Conservation (phyloP, 371 early-diverging fungal genomes). For the Rhizomucor miehei region DNA sequence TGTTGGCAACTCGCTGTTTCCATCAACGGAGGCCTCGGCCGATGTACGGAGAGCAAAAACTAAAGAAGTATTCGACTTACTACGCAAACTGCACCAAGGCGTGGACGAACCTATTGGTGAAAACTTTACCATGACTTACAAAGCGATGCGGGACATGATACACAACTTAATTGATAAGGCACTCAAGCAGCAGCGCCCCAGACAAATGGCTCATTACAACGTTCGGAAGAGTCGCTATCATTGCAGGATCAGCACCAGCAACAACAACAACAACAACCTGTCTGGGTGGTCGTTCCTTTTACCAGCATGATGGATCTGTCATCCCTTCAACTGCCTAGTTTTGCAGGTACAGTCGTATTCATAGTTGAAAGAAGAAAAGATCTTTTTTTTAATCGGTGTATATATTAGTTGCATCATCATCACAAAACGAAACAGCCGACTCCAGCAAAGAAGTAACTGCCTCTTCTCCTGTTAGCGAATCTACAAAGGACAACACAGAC, state of each 20-base stretch:
- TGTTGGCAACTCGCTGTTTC: conserved; percentile 31
- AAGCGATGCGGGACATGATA: conserved; percentile 23
- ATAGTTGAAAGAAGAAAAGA: too few species aligned
- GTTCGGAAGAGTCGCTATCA: too few species aligned
- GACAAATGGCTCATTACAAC: too few species aligned
- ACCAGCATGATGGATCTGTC: conserved; percentile 18
- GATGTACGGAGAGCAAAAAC: conserved; percentile 10
- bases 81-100: conserved; percentile 26
- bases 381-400: too few species aligned
- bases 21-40: conserved; percentile 15
- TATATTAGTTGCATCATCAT: too few species aligned
- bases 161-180: conserved; percentile 18
- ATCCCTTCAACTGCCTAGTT: not conserved
- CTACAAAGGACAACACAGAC: not conserved
- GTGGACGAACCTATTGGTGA: conserved; percentile 14
- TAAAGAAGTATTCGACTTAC: conserved; percentile 13
- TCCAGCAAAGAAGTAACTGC: too few species aligned
- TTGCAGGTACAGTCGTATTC: too few species aligned
- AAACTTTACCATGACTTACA: conserved; percentile 20
- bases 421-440: too few species aligned
- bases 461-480: too few species aligned
- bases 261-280: conserved; percentile 1
- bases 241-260: not conserved
- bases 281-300: conserved; percentile 20
- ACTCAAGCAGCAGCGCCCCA: not conserved